Evolutionary conservation across 768 basidiomycete genomes (phyloP), one percentile per base, ranked within the genome.

Genomic region (Hygrophorus pudorinus): DNA sequence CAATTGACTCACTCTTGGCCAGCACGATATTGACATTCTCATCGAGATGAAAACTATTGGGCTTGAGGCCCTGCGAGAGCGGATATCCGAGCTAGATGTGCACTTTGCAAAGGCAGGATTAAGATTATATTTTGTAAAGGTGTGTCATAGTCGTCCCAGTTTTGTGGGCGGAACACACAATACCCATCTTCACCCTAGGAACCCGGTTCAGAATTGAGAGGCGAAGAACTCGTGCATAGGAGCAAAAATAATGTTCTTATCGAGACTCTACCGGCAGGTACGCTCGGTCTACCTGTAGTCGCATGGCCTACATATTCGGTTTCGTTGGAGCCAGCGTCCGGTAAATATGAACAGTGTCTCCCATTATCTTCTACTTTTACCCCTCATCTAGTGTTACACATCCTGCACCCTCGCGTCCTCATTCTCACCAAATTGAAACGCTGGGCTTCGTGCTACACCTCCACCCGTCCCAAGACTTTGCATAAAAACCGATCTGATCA

Each of bases 11-110:
- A 33, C 35, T 43, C 42, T 17, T 33, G 2, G 3, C 41, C 16
- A 51, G n/a, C 42, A 59, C 60, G 60, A 61, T 51, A 60, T 61
- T 48, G 60, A 61, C 41, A 51, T 63, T 7, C 49, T 63, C 2
- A 54, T 63, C 29, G 56, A 61, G 40, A 49, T 48, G 3, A 46
- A 49, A 12, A 38, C 33, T 29, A 17, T 50, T 18, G 48, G 52
- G 21, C 43, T 61, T n/a, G 13, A 14, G 34, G 28, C 17, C 14
- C 32, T 62, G 31, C 53, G 55, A 18, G 38, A 52, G 42, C 46
- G 52, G 33, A 34, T 63, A 10, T 40, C 41, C 28, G 51, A 55
- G 16, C n/a, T 52, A 13, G 49, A 54, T 42, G 37, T 41, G 16
- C 54, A 51, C 35, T 60, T 62, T 42, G 52, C 56, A 27, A 53